Evolutionary conservation across 352 stramenopile genomes (phyloP), one percentile per base, ranked within the genome.

Genomic region (Phytophthora citricola): DNA sequence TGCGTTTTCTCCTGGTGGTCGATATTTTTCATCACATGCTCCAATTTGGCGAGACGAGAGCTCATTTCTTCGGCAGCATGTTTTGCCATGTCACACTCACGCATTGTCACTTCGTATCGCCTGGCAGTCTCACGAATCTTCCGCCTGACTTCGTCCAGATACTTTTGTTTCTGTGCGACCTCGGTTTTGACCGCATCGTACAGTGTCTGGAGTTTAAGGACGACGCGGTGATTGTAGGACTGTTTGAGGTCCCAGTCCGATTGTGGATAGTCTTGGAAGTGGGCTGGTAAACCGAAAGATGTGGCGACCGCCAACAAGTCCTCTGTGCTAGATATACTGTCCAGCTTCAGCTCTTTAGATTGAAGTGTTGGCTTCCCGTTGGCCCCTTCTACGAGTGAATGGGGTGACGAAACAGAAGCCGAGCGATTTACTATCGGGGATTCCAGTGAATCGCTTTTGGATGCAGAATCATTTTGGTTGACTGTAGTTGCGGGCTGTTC

Each of bases 191-290:
- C 73, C 5, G 66, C 80, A 54, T 95, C 83, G 57, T 91, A 88
- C 32, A 91, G 26, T 38, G 81, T 79, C 63, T 95, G 87, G 6
- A 95, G 71, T 65, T 91, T 92, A 22, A 92, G 76, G 45, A 93
- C 76, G 7, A 92, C 63, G 43, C 90, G 75, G 69, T 91, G 78
- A 41, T 92, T 93, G 70, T 92, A 92, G 15, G 87, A 90, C 53
- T 87, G 78, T 27, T 86, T 87, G 10, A 93, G 45, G 32, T 92
- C 83, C 80, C 82, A 93, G 49, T 94, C 87, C 11, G 75, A 83
- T 57, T 94, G 85, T 11, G 83, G 76, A 51, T 93, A 91, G 47
- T 95, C 87, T 55, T 95, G 83, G 40, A 88, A 87, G 49, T 92
- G 84, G 1, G 85, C 83, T 0, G 81, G 78, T 3, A 94, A 54